Conservation (phyloP, 345 rosid genomes). For the Eucalyptus brandiana region DNA sequence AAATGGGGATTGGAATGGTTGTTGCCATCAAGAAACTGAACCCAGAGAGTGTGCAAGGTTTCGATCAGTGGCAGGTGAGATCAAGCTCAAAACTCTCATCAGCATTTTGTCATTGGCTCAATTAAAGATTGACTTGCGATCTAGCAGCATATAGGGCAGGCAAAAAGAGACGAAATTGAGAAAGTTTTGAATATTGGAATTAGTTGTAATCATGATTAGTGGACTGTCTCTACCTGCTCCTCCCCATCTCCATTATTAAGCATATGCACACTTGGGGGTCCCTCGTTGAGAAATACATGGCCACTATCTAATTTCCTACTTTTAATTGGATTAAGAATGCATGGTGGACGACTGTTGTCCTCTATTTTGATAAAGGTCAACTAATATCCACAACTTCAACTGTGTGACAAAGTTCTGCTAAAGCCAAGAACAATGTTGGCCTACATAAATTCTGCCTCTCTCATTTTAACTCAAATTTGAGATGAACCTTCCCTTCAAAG, state of each 20-base stretch:
- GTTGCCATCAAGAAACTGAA: conserved; percentile 81
- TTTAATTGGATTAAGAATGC: background rate
- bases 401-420: background rate
- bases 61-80: conserved; percentile 69
- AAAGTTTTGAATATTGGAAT: background rate
- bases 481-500: background rate
- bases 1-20: conserved; percentile 35
- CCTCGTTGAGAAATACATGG: background rate
- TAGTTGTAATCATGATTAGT: background rate
- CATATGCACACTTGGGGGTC: background rate
- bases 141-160: background rate
- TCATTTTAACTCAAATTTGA: background rate
- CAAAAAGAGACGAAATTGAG: background rate
- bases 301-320: background rate
- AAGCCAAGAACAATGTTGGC: background rate
- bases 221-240: background rate
- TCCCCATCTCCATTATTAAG: background rate
- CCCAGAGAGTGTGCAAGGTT: conserved; percentile 56
- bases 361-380: background rate
- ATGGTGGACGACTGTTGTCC: background rate
- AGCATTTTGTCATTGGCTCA: background rate
- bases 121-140: background rate
- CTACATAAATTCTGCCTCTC: background rate
- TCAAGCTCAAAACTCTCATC: background rate
- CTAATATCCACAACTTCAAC: background rate